Conservation (phyloP, 2,329 filamentous ascomycete species). For the Beauveria bassiana region DNA sequence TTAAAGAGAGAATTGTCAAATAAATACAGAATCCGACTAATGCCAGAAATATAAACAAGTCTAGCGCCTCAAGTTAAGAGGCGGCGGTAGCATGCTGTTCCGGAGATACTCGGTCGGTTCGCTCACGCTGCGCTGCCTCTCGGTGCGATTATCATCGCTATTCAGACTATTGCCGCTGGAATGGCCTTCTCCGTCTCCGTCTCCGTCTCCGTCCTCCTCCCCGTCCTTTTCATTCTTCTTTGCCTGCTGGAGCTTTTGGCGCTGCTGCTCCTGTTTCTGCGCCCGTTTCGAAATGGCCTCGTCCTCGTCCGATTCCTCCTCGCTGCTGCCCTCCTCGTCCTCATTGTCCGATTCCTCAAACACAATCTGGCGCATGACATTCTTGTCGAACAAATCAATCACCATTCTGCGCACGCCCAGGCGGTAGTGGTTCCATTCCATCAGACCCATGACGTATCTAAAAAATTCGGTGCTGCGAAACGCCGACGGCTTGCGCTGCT, state of each 20-base stretch:
- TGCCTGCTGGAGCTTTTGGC: not conserved
- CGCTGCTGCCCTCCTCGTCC: conserved; percentile 52
- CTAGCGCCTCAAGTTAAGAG: conserved; percentile 25
- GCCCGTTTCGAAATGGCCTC: not conserved
- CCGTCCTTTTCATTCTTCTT: conserved; percentile 46
- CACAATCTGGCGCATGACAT: conserved; percentile 75
- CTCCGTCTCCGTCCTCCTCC: conserved; percentile 31
- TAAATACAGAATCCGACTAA: not conserved
- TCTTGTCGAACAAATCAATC: conserved; percentile 89
- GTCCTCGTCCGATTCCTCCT: conserved; percentile 43
- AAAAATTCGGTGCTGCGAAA: conserved; percentile 76
- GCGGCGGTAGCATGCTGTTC: conserved; percentile 25
- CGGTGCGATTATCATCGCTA: conserved; percentile 41
- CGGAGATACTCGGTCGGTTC: conserved; percentile 30
- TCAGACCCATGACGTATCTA: conserved; percentile 71
- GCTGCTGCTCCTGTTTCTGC: conserved; percentile 16
- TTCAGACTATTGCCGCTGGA: conserved; percentile 29
- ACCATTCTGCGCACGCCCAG: conserved; percentile 82
- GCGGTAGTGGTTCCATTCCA: conserved; percentile 85
- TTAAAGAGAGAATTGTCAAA: not conserved
- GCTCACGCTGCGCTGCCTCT: conserved; percentile 48
- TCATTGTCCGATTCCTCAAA: conserved; percentile 58
- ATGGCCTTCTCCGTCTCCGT: conserved; percentile 27
- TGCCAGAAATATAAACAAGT: not conserved
- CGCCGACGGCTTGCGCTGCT: conserved; percentile 62